These are phyloP conservation scores for Limonium bicolor DNA, from an alignment of 148 eudicot species.

Conservation along the genomic window DNA sequence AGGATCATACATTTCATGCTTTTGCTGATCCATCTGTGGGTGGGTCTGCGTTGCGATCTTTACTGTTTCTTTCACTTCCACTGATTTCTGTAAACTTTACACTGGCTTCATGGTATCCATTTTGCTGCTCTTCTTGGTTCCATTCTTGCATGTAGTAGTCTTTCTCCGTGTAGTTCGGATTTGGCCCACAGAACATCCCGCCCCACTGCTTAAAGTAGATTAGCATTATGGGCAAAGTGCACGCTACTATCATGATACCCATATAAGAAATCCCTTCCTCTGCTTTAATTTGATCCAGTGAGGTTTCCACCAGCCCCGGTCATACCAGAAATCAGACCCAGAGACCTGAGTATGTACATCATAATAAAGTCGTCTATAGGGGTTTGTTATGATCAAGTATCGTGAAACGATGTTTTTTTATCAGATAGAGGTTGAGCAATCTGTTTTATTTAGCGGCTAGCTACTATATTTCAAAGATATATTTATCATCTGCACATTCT, in stretches of 20 bases:
- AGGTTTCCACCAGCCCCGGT: conserved; percentile 84
- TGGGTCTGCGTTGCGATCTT: conserved; percentile 9
- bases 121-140: conserved; percentile 28
- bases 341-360: conserved; percentile 30
- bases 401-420: too few species aligned
- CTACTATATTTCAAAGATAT: too few species aligned
- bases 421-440: too few species aligned
- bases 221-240: conserved; percentile 31
- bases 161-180: conserved; percentile 30
- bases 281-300: conserved; percentile 48
- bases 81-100: conserved; percentile 54
- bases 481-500: too few species aligned
- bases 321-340: conserved; percentile 75
- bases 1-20: too few species aligned
- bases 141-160: conserved; percentile 61
- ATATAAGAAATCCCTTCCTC: conserved; percentile 49
- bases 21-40: neutral
- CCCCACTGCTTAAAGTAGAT: conserved; percentile 81
- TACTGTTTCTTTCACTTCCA: conserved; percentile 34
- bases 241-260: conserved; percentile 72
- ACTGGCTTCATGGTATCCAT: conserved; percentile 33
- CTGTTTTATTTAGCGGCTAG: too few species aligned
- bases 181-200: conserved; percentile 63
- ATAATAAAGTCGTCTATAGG: too few species aligned
- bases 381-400: too few species aligned